Evolutionary conservation across 441 rosid genomes (phyloP), one percentile per base, ranked within the genome.

Genomic region (Euphorbia celastroides): DNA sequence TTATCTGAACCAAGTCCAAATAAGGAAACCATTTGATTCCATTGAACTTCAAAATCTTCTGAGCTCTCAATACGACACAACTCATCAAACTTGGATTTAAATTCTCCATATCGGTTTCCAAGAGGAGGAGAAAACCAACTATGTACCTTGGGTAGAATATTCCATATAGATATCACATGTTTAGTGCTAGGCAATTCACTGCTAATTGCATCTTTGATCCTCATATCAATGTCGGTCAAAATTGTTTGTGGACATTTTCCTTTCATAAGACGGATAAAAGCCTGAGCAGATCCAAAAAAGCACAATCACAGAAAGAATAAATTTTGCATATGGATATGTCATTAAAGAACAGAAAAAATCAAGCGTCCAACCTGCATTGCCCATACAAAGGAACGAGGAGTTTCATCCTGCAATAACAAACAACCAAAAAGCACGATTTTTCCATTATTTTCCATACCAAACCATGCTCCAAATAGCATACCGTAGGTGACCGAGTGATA

Each of bases 401-500:
- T 86, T 71, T 90, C 97, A 60, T 87, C 98, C 74, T 88, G 96
- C 70, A 93, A 82, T 77, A 90, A 77, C 55, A 71, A 87, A 81
- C 88, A 93, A 20, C 96, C 96, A 64, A 90, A 82, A 66, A 86
- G 75, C 72, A 90, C 67, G 6, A 87, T 75, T 34, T 79, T 84
- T 14, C 98, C 98, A 71, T 82, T 71, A 75, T 76, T 83, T 41
- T 90, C 86, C 27, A 88, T 88, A 8, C 96, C 97, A 70, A 90
- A 76, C 83, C 93, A 86, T 8, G 84, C 81, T 67, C 96, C 98
- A 64, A 90, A 84, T 52, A 84, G 82, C 81, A 93, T 73, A 12
- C 91, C 91, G 32, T 87, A 90, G 14, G 96, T 88, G 70, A 90
- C 82, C 9, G 97, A 93, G 61, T 83, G 86, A 72, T 87, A 90